Conservation (phyloP, 331 rosid genomes). For the Cydonia oblonga region DNA sequence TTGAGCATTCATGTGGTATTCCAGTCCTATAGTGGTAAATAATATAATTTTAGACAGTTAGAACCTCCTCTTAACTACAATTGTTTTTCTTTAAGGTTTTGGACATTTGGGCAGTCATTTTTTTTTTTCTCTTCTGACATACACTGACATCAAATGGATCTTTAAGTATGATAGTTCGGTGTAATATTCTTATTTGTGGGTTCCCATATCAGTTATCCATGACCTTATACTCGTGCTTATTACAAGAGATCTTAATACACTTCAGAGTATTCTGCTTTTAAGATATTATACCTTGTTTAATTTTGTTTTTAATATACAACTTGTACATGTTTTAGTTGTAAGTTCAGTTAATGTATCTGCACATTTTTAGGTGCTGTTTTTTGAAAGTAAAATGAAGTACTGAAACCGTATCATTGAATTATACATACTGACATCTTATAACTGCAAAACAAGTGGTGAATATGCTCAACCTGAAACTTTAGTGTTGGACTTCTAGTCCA, state of each 20-base stretch:
- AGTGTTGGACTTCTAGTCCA: not conserved
- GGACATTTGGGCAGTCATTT: not conserved
- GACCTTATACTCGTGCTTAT: not conserved
- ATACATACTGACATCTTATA: not conserved
- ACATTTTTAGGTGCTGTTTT: not conserved
- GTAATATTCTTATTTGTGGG: not conserved
- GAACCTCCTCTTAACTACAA: not conserved
- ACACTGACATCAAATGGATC: not conserved
- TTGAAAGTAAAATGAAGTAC: not conserved
- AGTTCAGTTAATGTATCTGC: not conserved
- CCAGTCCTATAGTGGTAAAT: not conserved
- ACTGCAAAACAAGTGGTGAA: not conserved
- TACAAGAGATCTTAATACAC: not conserved
- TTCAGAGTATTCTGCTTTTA: not conserved
- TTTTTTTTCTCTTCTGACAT: not conserved
- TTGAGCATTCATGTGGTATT: not conserved
- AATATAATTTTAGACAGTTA: not conserved
- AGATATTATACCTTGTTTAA: not conserved
- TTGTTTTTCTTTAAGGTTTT: not conserved
- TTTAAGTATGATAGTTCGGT: not conserved
- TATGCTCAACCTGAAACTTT: not conserved
- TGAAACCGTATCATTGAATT: not conserved
- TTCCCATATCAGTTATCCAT: not conserved
- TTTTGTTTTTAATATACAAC: not conserved
- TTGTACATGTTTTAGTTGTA: not conserved